A percentile compares a stretch with the other conserved stretches of the same genome.
phyloP scores from a whole-genome alignment of 176 grass and related monocot genomes.

The Triticum turgidum region DNA sequence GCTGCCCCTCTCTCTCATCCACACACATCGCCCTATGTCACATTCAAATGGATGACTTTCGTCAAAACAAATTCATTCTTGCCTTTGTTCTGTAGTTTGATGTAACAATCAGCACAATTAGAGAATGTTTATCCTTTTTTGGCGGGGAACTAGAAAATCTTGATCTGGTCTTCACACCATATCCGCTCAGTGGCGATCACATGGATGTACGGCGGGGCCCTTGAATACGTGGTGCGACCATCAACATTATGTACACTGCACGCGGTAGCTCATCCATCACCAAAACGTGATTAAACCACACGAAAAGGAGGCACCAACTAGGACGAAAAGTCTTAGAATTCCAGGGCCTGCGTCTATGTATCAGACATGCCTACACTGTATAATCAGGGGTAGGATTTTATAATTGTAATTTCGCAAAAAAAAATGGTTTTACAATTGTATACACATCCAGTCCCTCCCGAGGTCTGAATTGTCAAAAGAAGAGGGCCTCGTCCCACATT shows the following conservation, averaged over 20 bases:
- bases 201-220: background rate
- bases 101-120: background rate
- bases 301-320: background rate
- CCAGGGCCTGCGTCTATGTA: no score
- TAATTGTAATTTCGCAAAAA: no score
- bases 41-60: no score
- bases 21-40: no score
- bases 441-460: no score
- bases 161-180: background rate
- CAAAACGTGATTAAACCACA: background rate
- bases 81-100: background rate
- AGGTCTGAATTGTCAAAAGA: no score
- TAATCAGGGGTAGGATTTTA: no score
- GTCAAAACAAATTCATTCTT: background rate
- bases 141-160: background rate
- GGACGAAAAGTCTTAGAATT: background rate
- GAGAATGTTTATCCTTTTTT: no score
- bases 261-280: background rate
- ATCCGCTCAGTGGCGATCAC: background rate
- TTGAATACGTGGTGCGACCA: background rate
- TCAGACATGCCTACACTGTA: no score
- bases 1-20: no score
- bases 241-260: background rate
- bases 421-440: no score
- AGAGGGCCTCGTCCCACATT: no score